Percentiles rank a stretch among this genome's conserved stretches.
Conservation (phyloP, 2,329 filamentous ascomycete species). For the Fusarium domesticum region DNA sequence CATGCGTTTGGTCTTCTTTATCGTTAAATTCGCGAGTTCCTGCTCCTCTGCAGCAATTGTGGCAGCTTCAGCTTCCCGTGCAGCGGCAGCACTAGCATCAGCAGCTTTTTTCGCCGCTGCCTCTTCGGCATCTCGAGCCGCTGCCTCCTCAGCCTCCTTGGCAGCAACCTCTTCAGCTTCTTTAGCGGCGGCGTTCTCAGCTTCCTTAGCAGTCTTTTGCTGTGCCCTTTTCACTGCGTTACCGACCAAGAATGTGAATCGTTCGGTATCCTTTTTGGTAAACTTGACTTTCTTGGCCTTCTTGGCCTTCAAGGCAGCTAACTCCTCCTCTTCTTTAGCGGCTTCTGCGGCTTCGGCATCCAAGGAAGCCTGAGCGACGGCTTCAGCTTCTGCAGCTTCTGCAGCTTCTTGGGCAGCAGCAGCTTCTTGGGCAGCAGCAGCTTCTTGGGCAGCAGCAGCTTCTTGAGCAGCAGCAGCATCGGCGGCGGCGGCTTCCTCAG, state of each 20-base stretch:
- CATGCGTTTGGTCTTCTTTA: constrained; percentile 35
- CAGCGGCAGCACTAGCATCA: constrained; percentile 3
- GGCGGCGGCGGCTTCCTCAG: too few species aligned
- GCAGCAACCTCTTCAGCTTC: constrained; percentile 5
- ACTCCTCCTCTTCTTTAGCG: constrained; percentile 20
- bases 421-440: constrained; percentile 12
- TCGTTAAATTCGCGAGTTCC: constrained; percentile 20
- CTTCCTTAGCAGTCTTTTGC: constrained; percentile 12
- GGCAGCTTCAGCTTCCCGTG: constrained; percentile 15
- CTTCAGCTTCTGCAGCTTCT: too few species aligned
- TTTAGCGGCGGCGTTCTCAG: not conserved
- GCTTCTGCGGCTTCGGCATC: constrained; percentile 12
- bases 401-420: not conserved
- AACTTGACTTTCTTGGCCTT: constrained; percentile 10
- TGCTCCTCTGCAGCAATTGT: constrained; percentile 25
- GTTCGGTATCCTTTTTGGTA: constrained; percentile 30
- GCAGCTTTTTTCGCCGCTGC: constrained; percentile 4
- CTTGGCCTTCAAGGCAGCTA: constrained; percentile 12
- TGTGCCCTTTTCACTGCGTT: constrained; percentile 15
- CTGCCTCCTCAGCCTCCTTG: constrained; percentile 19
- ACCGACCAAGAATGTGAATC: constrained; percentile 17
- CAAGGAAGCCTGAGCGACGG: too few species aligned
- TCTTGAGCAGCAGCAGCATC: constrained; percentile 12
- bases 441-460: constrained; percentile 12
- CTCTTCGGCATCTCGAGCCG: constrained; percentile 9